These are phyloP conservation scores for Parascedosporium putredinis DNA, from an alignment of 2,329 filamentous ascomycete genomes.

Conservation along the genomic window DNA sequence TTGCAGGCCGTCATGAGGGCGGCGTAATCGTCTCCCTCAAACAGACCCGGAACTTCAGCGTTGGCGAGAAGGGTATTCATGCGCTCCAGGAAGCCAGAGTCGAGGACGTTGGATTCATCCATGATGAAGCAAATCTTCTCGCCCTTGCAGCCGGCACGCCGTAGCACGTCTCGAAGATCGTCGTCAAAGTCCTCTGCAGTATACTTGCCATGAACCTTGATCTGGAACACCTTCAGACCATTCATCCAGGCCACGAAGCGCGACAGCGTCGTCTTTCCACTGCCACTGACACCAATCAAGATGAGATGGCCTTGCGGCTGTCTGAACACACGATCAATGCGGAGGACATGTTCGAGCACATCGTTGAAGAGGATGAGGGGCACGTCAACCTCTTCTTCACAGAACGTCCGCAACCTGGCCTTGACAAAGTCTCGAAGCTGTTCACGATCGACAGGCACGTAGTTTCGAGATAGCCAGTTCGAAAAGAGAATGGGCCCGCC, in stretches of 20 bases:
- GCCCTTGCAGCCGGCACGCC: constrained; percentile 90
- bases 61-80: constrained; percentile 99
- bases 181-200: constrained; percentile 98
- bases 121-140: constrained; percentile 99
- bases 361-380: constrained; percentile 99
- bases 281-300: constrained; percentile 94
- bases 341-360: constrained; percentile 92
- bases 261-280: constrained; percentile 95
- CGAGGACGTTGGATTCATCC: constrained; percentile 97
- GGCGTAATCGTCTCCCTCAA: constrained; percentile 97
- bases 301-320: constrained; percentile 98
- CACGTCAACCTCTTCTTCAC: constrained; percentile 97
- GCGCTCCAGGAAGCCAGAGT: constrained; percentile 95
- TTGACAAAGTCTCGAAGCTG: constrained; percentile 95
- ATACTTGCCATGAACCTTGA: constrained; percentile 98
- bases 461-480: constrained; percentile 99
- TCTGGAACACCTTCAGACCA: constrained; percentile 96
- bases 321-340: constrained; percentile 96
- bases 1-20: constrained; percentile 99
- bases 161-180: constrained; percentile 84
- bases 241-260: constrained; percentile 99
- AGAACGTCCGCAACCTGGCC: constrained; percentile 93
- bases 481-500: constrained; percentile 94
- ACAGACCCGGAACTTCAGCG: constrained; percentile 96
- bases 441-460: constrained; percentile 91